phyloP scores from a whole-genome alignment of 768 basidiomycete genomes.

The Lentinula sp. region DNA sequence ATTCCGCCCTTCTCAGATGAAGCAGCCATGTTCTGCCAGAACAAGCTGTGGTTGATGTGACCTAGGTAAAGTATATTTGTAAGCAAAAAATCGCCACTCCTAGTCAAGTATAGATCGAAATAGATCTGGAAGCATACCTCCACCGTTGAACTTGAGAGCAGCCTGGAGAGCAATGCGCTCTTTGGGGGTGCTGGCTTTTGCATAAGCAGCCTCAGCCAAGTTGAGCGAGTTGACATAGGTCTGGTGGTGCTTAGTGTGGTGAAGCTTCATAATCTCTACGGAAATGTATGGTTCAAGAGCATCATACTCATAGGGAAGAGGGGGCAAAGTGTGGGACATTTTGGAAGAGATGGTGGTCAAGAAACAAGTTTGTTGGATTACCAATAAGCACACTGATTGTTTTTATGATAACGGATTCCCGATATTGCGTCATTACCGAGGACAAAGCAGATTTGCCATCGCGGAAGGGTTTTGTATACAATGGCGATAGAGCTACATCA shows the following conservation, averaged over 20 bases:
- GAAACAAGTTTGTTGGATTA: neutral
- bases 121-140: conserved; percentile 29
- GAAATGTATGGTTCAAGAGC: conserved; percentile 95
- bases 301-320: conserved; percentile 75
- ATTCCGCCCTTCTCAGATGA: conserved; percentile 44
- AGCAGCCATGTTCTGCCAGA: conserved; percentile 93
- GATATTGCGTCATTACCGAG: neutral
- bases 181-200: conserved; percentile 61
- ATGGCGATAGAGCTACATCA: neutral
- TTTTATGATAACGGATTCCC: neutral
- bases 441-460: neutral
- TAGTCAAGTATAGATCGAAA: neutral
- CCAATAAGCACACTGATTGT: neutral
- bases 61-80: conserved; percentile 32
- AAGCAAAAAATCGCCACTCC: neutral
- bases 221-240: conserved; percentile 92
- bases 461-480: neutral
- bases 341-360: conserved; percentile 1
- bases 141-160: conserved; percentile 94
- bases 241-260: conserved; percentile 95
- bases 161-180: conserved; percentile 84
- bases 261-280: conserved; percentile 87
- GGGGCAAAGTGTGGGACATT: conserved; percentile 57
- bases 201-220: conserved; percentile 76
- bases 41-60: conserved; percentile 92